These are phyloP conservation scores for Phytopythium kandeliae DNA, from an alignment of 352 stramenopile genomes.

Conservation along the genomic window DNA sequence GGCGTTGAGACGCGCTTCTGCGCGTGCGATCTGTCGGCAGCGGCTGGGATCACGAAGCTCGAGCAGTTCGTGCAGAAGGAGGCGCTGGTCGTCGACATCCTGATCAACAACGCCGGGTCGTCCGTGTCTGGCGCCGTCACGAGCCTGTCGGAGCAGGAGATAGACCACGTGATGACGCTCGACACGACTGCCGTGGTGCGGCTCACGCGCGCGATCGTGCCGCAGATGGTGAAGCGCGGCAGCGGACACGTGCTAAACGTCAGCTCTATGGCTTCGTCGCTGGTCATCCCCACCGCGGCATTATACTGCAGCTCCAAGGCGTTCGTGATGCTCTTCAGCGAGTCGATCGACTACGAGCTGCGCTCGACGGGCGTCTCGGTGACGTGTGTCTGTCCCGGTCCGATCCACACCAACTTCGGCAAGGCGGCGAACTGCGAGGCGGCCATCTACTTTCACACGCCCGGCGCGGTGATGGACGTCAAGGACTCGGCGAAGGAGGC, in stretches of 20 bases:
- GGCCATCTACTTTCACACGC: constrained; percentile 41
- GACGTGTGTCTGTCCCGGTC: constrained; percentile 58
- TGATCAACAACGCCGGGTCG: constrained; percentile 71
- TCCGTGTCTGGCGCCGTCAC: constrained; percentile 30
- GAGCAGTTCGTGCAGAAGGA: constrained; percentile 32
- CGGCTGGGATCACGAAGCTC: constrained; percentile 28
- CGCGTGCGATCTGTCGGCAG: constrained; percentile 35
- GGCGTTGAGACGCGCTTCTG: constrained; percentile 31
- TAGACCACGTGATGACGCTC: constrained; percentile 50
- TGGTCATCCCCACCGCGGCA: constrained; percentile 43
- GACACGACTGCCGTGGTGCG: constrained; percentile 48
- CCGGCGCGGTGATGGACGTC: constrained; percentile 19
- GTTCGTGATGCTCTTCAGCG: constrained; percentile 62
- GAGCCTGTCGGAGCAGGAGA: constrained; percentile 17
- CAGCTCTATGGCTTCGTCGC: constrained; percentile 42
- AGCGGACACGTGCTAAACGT: constrained; percentile 76
- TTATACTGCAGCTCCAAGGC: constrained; percentile 70
- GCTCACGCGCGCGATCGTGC: constrained; percentile 51
- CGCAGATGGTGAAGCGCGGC: constrained; percentile 60
- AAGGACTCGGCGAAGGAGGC: constrained; percentile 38
- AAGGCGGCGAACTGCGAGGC: constrained; percentile 27
- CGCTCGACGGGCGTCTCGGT: constrained; percentile 50
- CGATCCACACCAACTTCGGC: constrained; percentile 64
- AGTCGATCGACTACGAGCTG: constrained; percentile 69
- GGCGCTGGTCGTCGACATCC: constrained; percentile 53